Evolutionary conservation across 208 protist genomes (phyloP).

Genomic region (Leishmania turanica): DNA sequence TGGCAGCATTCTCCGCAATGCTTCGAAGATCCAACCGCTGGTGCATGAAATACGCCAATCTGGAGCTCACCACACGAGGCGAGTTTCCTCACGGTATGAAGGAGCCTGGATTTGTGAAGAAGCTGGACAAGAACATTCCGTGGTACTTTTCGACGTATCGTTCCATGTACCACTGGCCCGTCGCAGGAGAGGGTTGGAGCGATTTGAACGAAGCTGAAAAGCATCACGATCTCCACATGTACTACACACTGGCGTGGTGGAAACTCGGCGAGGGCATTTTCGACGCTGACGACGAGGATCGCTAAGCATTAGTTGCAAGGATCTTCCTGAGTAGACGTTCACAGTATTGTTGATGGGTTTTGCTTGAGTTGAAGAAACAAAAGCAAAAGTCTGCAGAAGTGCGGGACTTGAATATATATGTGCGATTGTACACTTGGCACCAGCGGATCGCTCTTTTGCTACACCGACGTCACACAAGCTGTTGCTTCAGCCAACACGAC

Average conservation of each 20-base stretch:
- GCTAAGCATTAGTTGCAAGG: conserved; percentile 11
- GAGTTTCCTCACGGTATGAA: conserved; percentile 94
- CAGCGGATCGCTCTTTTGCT: background rate
- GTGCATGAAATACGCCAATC: conserved; percentile 86
- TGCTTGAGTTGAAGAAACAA: no score
- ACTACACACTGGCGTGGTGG: conserved; percentile 92
- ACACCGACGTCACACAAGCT: background rate
- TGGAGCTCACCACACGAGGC: conserved; percentile 84
- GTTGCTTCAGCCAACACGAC: background rate
- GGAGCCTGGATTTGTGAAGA: conserved; percentile 86
- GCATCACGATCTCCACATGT: conserved; percentile 91
- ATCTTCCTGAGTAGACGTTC: background rate
- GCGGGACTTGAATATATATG: background rate
- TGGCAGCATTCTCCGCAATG: conserved; percentile 33
- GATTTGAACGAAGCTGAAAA: conserved; percentile 86
- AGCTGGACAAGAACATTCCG: conserved; percentile 91
- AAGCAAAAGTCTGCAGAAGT: background rate
- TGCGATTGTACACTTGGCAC: background rate
- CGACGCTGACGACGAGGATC: conserved; percentile 81
- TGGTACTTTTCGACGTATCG: conserved; percentile 92
- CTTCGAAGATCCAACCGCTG: conserved; percentile 32
- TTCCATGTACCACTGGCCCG: conserved; percentile 91
- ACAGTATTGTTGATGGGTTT: background rate
- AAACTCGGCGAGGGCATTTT: conserved; percentile 90
- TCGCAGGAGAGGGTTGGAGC: conserved; percentile 87